Conservation (phyloP, 108 stramenopile genomes). For the Thalassiosira profunda region DNA sequence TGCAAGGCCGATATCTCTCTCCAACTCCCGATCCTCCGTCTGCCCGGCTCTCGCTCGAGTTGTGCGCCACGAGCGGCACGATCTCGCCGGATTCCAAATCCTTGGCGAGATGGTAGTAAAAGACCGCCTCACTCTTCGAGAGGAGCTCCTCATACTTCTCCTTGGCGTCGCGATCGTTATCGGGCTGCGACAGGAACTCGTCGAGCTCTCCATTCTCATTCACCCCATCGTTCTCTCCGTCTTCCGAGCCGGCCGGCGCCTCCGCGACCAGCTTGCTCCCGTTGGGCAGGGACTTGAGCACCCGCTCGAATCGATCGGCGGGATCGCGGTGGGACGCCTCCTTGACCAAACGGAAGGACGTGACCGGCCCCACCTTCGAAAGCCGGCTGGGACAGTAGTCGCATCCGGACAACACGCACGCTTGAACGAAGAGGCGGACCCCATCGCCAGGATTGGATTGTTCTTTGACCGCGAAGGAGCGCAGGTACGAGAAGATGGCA, state of each 20-base stretch:
- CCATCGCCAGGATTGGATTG: constrained; percentile 60
- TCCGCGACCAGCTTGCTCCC: constrained; percentile 34
- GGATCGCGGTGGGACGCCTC: constrained; percentile 63
- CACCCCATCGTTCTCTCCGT: constrained; percentile 19
- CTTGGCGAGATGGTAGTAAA: constrained; percentile 81
- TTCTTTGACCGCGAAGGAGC: constrained; percentile 53
- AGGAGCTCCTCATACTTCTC: constrained; percentile 69
- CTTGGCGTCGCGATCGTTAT: constrained; percentile 10
- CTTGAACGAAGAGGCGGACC: constrained; percentile 90
- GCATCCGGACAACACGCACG: constrained; percentile 95
- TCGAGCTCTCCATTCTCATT: constrained; percentile 11
- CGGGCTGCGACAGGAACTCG: constrained; percentile 6
- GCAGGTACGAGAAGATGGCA: constrained; percentile 52
- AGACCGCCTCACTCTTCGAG: constrained; percentile 83
- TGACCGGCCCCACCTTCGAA: constrained; percentile 89
- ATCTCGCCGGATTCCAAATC: constrained; percentile 27
- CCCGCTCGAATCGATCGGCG: constrained; percentile 53
- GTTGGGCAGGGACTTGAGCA: constrained; percentile 45
- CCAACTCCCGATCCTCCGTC: not conserved
- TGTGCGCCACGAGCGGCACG: constrained; percentile 32
- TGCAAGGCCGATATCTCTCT: not conserved
- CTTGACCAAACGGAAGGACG: constrained; percentile 86
- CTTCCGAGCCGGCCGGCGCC: constrained; percentile 1
- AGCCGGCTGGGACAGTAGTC: constrained; percentile 90
- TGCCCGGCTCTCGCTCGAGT: not conserved